These are phyloP conservation scores for Trichoderma brevicompactum DNA, from an alignment of 2,329 filamentous ascomycete genomes.

Conservation along the genomic window DNA sequence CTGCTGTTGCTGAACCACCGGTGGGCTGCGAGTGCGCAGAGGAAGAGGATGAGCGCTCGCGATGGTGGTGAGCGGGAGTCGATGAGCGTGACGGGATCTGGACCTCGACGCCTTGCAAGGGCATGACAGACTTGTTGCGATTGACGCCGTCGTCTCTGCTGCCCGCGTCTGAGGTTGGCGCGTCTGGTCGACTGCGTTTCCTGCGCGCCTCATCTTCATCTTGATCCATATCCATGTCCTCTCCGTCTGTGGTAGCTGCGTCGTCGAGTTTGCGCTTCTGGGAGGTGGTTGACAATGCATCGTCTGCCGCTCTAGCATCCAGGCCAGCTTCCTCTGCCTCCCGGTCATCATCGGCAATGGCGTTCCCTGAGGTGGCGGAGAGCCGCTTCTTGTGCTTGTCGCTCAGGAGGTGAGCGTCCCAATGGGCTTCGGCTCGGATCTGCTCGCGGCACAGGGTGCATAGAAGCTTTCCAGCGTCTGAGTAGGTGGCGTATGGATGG, in stretches of 20 bases:
- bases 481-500: conserved; percentile 70
- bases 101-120: conserved; percentile 61
- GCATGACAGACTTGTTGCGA: conserved; percentile 57
- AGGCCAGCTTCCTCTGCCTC: conserved; percentile 24
- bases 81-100: conserved; percentile 67
- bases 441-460: conserved; percentile 69
- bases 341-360: conserved; percentile 17
- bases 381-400: conserved; percentile 45
- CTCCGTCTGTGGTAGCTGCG: conserved; percentile 40
- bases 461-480: conserved; percentile 67
- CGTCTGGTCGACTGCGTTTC: conserved; percentile 53
- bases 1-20: conserved; percentile 5
- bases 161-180: conserved; percentile 31
- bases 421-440: conserved; percentile 68
- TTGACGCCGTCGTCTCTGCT: conserved; percentile 31
- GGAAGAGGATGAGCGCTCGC: conserved; percentile 47
- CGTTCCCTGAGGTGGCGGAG: conserved; percentile 27
- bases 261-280: conserved; percentile 45
- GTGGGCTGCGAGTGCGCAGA: conserved; percentile 40
- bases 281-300: conserved; percentile 28
- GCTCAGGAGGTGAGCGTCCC: conserved; percentile 65
- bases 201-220: conserved; percentile 42
- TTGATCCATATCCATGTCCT: conserved; percentile 43
- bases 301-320: conserved; percentile 4
- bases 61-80: conserved; percentile 54